Evolutionary conservation across 2,329 filamentous ascomycete genomes (phyloP).

Genomic region (Phyllosticta capitalensis): DNA sequence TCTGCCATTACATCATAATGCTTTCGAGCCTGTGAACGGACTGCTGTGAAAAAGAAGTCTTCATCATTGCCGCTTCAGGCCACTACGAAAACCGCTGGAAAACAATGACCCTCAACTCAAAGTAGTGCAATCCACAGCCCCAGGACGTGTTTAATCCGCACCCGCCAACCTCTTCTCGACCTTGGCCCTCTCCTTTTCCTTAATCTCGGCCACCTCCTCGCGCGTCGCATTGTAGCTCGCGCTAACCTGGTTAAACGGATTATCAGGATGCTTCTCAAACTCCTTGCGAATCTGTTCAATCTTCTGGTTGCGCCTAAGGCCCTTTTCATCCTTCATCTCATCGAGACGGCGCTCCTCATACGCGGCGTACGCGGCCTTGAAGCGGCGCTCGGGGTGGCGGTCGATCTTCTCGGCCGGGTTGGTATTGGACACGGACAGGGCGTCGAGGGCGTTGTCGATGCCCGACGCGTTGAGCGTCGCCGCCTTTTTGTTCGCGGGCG

Average conservation of each 20-base stretch:
- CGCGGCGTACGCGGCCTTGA: constrained; percentile 73
- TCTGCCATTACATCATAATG: not conserved
- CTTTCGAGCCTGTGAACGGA: not conserved
- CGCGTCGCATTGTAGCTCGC: constrained; percentile 67
- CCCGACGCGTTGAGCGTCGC: constrained; percentile 67
- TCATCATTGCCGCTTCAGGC: not conserved
- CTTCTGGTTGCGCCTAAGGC: constrained; percentile 72
- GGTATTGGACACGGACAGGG: constrained; percentile 58
- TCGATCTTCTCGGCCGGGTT: constrained; percentile 64
- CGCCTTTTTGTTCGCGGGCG: constrained; percentile 34
- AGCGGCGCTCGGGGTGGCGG: constrained; percentile 76
- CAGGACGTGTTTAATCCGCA: not conserved
- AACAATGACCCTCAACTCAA: not conserved
- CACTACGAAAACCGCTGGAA: not conserved
- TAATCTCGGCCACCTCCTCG: constrained; percentile 63
- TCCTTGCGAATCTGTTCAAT: constrained; percentile 79
- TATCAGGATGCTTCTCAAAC: constrained; percentile 89
- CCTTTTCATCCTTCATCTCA: constrained; percentile 80
- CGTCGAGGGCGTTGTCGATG: constrained; percentile 90
- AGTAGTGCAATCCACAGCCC: not conserved
- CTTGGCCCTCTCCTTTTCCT: constrained; percentile 58
- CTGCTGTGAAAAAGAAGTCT: not conserved
- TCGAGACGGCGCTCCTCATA: constrained; percentile 73
- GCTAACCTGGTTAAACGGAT: constrained; percentile 83
- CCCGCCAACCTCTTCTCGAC: constrained; percentile 59